phyloP scores from a whole-genome alignment of 805 yeast genomes.

The Saccharomycopsis schoenii region DNA sequence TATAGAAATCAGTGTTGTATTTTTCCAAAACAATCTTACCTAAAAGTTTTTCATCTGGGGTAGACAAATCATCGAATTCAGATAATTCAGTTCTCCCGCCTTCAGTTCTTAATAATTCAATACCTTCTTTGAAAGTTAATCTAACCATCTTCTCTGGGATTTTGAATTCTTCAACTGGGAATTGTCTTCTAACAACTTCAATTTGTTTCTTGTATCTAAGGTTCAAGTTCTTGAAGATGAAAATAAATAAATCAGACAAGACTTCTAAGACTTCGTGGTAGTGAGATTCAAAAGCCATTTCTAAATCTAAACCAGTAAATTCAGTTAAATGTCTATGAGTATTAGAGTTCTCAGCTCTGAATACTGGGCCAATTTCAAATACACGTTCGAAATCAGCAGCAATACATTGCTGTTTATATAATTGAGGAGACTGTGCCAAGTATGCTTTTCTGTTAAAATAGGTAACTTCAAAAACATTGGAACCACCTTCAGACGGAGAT shows the following conservation, averaged over 20 bases:
- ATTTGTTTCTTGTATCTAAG: slow-evolving; percentile 73
- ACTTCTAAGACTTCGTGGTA: slow-evolving; percentile 78
- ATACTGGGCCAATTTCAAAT: slow-evolving; percentile 94
- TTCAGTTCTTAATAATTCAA: slow-evolving; percentile 71
- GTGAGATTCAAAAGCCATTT: slow-evolving; percentile 97
- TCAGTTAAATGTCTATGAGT: slow-evolving; percentile 99
- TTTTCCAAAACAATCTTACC: slow-evolving; percentile 89
- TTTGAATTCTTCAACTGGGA: slow-evolving; percentile 95
- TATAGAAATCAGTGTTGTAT: slow-evolving; percentile 95
- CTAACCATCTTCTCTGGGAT: slow-evolving; percentile 90
- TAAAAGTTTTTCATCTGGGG: slow-evolving; percentile 89
- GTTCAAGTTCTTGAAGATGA: slow-evolving; percentile 79
- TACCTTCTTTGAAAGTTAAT: slow-evolving; percentile 84
- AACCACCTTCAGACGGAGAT: slow-evolving; percentile 96
- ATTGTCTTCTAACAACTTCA: slow-evolving; percentile 83
- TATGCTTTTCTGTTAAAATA: slow-evolving; percentile 91
- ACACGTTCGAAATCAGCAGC: slow-evolving; percentile 97
- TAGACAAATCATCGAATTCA: slow-evolving; percentile 81
- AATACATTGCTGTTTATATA: slow-evolving; percentile 91
- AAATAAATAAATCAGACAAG: slow-evolving; percentile 67
- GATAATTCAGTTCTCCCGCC: slow-evolving; percentile 71
- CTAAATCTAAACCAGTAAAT: slow-evolving; percentile 93
- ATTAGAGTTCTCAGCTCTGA: slow-evolving; percentile 98
- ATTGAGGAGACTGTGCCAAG: slow-evolving; percentile 96
- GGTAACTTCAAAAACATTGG: slow-evolving; percentile 88